Base-by-base conservation (phyloP, 768 basidiomycete genomes). In the Serendipita vermifera region DNA sequence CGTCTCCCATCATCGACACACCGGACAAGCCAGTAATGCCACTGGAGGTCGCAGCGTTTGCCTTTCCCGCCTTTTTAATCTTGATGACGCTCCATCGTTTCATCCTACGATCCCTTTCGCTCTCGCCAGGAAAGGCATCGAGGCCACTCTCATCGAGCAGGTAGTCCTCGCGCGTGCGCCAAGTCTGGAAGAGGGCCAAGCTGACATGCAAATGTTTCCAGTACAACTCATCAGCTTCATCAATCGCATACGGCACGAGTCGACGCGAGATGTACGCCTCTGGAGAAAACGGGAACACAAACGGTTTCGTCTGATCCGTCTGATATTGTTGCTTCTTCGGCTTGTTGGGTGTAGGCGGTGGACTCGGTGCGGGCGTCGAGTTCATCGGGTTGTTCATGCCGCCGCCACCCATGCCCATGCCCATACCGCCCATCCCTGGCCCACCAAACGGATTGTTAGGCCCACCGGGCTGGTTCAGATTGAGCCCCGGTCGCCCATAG, bases 241-340 rank as follows among this genome's bases (percentile, higher is more conserved):
- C 90, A 58, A 99, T 91, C 3, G 92, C 91, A 67, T 85, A 92
- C 2, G 96, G 96, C 2, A 98, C 88, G n/a, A 87, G 72, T 38
- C 79, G 77, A 22, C 73, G 74, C 57, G 81, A 77, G 51, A 77
- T 76, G 41, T 65, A 57, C 27, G 78, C 72, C 55, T 59, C 56
- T n/a, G 81, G 78, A 4, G 91, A 88, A 66, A 96, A 99, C 0
- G 96, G 96, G 67, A 99, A 93, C 59, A 98, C 71, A 67, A 98
- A 99, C 1, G 96, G 94, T 11, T 87, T 77, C 41, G 72, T 81
- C 66, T 93, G 96, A 68, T 99, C 96, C 0, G 96, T 99, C 66
- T 98, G 96, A 67, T 90, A 99, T 66, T 94, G 90, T 66, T 94
- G 94, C 67, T 98, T 97, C 73, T 99, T 99, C 7, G 88, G 90